Evolutionary conservation across 345 rosid species (phyloP).

Genomic region (Eucalyptus brandiana): DNA sequence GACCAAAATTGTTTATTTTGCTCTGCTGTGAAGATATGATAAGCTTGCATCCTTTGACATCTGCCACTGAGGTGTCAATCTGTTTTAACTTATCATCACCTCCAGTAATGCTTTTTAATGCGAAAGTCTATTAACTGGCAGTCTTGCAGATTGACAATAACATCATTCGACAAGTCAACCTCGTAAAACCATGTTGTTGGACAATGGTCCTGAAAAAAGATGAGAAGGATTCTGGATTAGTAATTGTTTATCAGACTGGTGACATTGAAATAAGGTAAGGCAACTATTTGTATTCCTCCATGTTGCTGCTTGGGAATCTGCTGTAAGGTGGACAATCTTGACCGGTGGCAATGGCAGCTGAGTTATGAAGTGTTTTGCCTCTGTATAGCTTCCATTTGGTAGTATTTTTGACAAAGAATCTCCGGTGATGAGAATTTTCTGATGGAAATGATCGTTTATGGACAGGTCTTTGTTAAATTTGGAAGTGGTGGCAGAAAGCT

Average conservation of each 20-base stretch:
- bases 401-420: background rate
- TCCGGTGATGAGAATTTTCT: background rate
- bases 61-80: slow-evolving; percentile 45
- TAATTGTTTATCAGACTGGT: slow-evolving; percentile 59
- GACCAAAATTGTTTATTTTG: slow-evolving; percentile 17
- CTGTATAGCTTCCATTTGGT: background rate
- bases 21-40: slow-evolving; percentile 55
- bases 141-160: slow-evolving; percentile 38
- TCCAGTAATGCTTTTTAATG: background rate
- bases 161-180: slow-evolving; percentile 28
- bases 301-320: background rate
- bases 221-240: slow-evolving; percentile 36
- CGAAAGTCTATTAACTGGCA: slow-evolving; percentile 8
- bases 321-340: background rate
- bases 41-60: slow-evolving; percentile 31
- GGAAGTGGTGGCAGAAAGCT: slow-evolving; percentile 52
- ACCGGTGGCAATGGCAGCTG: background rate
- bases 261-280: slow-evolving; percentile 57
- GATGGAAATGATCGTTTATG: background rate
- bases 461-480: slow-evolving; percentile 67
- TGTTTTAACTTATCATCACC: background rate
- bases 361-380: background rate
- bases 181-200: slow-evolving; percentile 65
- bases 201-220: slow-evolving; percentile 37
- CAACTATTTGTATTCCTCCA: background rate